Evolutionary conservation across 23 red algal genomes (phyloP).

Genomic region (Porphyridium purpureum): DNA sequence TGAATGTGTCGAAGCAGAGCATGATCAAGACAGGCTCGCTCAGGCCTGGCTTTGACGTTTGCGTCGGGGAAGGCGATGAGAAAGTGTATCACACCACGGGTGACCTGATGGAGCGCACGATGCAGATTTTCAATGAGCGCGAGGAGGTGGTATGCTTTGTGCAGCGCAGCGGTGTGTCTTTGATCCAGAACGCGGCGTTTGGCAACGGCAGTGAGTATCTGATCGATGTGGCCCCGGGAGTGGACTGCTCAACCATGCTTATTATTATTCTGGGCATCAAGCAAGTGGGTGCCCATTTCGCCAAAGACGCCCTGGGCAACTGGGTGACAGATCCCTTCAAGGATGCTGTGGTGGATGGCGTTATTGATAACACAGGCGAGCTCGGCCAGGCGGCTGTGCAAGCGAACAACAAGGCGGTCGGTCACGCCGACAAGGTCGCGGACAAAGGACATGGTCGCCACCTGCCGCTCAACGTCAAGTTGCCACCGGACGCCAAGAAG

Average conservation of each 20-base stretch:
- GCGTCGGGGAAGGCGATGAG: conserved; percentile 9
- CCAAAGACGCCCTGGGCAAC: conserved; percentile 39
- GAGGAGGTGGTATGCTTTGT: conserved; percentile 43
- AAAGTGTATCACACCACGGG: conserved; percentile 15
- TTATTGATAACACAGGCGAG: conserved; percentile 22
- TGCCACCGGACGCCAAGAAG: too few species aligned
- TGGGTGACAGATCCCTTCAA: conserved; percentile 29
- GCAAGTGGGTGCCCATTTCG: conserved; percentile 6
- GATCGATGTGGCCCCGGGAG: conserved; percentile 54
- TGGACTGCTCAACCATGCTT: conserved; percentile 14
- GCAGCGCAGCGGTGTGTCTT: conserved; percentile 29
- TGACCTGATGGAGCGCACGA: conserved; percentile 33
- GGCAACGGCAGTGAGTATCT: conserved; percentile 31
- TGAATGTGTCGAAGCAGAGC: conserved; percentile 43
- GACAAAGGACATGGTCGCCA: too few species aligned
- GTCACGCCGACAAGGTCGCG: too few species aligned
- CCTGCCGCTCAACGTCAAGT: too few species aligned
- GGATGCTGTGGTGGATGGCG: conserved; percentile 16
- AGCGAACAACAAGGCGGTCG: conserved; percentile 17
- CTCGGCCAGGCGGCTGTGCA: conserved; percentile 20
- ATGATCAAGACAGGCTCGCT: conserved; percentile 23
- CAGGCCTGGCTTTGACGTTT: conserved; percentile 21
- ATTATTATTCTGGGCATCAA: neutral
- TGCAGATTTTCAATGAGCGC: conserved; percentile 20
- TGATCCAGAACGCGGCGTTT: conserved; percentile 27